Conservation (phyloP, 371 early-diverging fungal species). For the Smittium culicis region DNA sequence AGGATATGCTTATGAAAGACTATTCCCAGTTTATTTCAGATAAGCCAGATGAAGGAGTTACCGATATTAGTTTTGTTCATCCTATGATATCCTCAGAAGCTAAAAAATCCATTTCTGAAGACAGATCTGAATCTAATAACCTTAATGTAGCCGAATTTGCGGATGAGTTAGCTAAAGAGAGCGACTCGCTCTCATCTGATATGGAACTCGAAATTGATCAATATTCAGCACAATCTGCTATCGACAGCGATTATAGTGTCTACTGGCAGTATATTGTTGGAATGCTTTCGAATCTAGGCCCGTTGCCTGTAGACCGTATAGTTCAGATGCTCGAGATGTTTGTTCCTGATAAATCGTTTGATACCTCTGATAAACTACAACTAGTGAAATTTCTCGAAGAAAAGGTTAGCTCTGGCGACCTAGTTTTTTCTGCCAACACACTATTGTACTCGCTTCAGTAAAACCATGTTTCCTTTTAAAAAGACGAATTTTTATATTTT, state of each 20-base stretch:
- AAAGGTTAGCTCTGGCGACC: conserved; percentile 2
- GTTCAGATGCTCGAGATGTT: conserved; percentile 35
- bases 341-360: conserved; percentile 22
- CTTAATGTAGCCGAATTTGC: neutral
- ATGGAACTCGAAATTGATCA: conserved; percentile 5
- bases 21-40: too few relatives aligned
- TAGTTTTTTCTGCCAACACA: neutral
- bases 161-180: neutral
- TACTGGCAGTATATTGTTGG: conserved; percentile 33
- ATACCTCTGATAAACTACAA: conserved; percentile 9
- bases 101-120: too few relatives aligned
- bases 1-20: neutral
- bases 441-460: neutral
- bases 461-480: conserved; percentile 3
- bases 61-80: too few relatives aligned
- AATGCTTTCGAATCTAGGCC: conserved; percentile 37
- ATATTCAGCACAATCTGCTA: conserved; percentile 22
- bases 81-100: too few relatives aligned
- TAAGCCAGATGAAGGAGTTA: too few relatives aligned
- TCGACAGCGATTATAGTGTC: conserved; percentile 5
- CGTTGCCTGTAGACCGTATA: conserved; percentile 34
- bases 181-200: too few relatives aligned
- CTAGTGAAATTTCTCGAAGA: neutral
- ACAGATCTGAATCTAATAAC: neutral
- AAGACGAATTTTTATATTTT: too few relatives aligned